Percentiles rank a stretch among this genome's conserved stretches.
Evolutionary conservation across 2,329 filamentous ascomycete genomes (phyloP).

Genomic region (Graphilbum ipis-grandicollis): DNA sequence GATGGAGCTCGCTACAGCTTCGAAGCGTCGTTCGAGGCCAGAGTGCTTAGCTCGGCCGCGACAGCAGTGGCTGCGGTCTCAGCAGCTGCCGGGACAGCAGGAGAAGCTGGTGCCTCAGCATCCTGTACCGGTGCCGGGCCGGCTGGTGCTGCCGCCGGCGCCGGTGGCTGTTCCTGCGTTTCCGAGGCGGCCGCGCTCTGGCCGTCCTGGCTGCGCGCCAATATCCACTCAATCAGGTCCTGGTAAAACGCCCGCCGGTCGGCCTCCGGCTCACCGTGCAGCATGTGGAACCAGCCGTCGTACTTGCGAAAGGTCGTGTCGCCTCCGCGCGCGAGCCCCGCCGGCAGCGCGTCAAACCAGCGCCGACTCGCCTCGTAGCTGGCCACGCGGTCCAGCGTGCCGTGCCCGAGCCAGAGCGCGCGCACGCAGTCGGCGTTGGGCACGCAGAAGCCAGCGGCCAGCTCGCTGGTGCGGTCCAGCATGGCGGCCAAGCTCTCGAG

Average conservation of each 20-base stretch:
- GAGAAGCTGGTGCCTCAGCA: no score
- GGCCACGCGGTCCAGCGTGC: conserved; percentile 54
- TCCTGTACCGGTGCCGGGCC: no score
- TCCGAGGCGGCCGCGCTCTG: background rate
- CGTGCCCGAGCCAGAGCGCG: conserved; percentile 58
- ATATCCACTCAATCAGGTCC: conserved; percentile 50
- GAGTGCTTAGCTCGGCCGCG: no score
- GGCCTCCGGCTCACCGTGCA: conserved; percentile 37
- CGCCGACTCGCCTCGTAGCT: conserved; percentile 46
- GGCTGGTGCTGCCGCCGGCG: background rate
- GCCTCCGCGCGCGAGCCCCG: conserved; percentile 33
- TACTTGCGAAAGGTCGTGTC: conserved; percentile 61
- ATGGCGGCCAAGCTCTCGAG: conserved; percentile 59
- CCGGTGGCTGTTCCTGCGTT: background rate
- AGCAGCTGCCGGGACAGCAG: no score
- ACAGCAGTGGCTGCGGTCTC: no score
- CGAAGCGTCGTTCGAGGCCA: no score
- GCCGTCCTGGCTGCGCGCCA: conserved; percentile 21
- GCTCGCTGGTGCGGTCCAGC: conserved; percentile 51
- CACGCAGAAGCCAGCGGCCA: conserved; percentile 37
- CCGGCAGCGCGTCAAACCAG: conserved; percentile 34
- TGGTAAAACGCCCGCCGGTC: conserved; percentile 34
- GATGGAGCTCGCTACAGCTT: no score
- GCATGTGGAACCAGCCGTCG: conserved; percentile 62
- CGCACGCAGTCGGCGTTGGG: conserved; percentile 37